Evolutionary conservation across 2,329 filamentous ascomycete species (phyloP), one percentile per base, ranked within the genome.

Genomic region (Cladosporium phlei): DNA sequence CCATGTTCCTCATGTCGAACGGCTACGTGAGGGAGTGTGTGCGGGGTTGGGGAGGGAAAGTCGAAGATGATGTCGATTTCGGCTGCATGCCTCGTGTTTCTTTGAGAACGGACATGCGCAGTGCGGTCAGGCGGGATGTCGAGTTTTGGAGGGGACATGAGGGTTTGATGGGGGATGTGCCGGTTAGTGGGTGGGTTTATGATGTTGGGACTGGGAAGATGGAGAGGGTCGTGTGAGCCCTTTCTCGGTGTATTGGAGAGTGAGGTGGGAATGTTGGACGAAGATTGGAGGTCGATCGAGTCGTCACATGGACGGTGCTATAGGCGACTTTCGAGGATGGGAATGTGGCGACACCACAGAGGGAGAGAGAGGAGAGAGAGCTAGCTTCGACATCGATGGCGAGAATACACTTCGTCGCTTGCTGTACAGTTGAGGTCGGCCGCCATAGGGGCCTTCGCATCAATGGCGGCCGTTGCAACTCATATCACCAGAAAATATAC

Each of bases 121-220:
- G 76, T 54, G 83, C 80, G 5, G 81, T 90, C 0, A 69, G 68
- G 52, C 75, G 82, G 29, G 86, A 91, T 64, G 76, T 93, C 0
- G 67, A 68, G 37, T 79, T 79, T 54, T 59, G 93, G 53, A 79
- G 76, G 64, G 70, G 64, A 39, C 78, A 72, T 38, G 76, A 76
- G 45, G 70, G 84, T 12, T 72, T 90, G 4, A 70, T 82, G 16
- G 71, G 81, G 16, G 68, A 68, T 20, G 75, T 86, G 3, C 66
- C 68, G 0, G 73, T 90, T 35, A 85, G 77, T 5, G 86, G 86
- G 1, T 91, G 85, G 78, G 68, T 90, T 2, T 90, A 89, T 67
- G 82, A 89, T 57, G 83, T 90, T 32, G 80, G 86, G 70, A 88
- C 78, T 1, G 86, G 86, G 0, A 82, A 72, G 63, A 74, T 76